Evolutionary conservation across 805 yeast species (phyloP).

Genomic region (Clavispora vitiphila): DNA sequence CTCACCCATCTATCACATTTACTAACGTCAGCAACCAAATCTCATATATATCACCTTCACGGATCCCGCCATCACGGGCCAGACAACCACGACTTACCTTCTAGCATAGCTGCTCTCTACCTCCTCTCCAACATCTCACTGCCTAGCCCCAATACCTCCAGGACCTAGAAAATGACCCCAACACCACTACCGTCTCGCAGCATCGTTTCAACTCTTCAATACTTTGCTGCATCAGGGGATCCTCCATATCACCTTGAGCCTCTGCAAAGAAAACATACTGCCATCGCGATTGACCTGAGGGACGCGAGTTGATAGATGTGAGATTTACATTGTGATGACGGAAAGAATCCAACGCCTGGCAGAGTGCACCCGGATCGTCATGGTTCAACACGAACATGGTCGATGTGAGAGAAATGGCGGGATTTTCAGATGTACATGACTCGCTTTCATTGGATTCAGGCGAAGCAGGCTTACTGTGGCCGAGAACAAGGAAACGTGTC

Average conservation of each 20-base stretch:
- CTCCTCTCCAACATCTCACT: no score
- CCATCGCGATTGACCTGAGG: constrained; percentile 66
- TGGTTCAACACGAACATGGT: constrained; percentile 59
- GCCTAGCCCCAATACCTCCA: constrained; percentile 23
- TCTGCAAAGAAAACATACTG: constrained; percentile 80
- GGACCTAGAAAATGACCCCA: constrained; percentile 56
- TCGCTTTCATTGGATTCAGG: constrained; percentile 5
- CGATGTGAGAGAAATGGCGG: constrained; percentile 38
- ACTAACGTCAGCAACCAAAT: no score
- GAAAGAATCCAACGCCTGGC: constrained; percentile 57
- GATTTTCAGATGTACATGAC: neutral
- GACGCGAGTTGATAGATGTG: constrained; percentile 72
- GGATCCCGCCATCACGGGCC: no score
- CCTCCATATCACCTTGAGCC: constrained; percentile 40
- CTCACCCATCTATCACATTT: neutral
- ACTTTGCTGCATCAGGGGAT: constrained; percentile 28
- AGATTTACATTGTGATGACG: constrained; percentile 55
- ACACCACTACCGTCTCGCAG: constrained; percentile 48
- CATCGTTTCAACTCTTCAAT: constrained; percentile 38
- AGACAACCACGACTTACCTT: no score
- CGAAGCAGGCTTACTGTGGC: constrained; percentile 20
- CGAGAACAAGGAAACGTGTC: constrained; percentile 75
- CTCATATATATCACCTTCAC: no score
- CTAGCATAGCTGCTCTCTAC: no score
- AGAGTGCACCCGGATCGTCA: constrained; percentile 71